Base-by-base conservation (phyloP, 306 rosid genomes). In the Hippophae rhamnoides region DNA sequence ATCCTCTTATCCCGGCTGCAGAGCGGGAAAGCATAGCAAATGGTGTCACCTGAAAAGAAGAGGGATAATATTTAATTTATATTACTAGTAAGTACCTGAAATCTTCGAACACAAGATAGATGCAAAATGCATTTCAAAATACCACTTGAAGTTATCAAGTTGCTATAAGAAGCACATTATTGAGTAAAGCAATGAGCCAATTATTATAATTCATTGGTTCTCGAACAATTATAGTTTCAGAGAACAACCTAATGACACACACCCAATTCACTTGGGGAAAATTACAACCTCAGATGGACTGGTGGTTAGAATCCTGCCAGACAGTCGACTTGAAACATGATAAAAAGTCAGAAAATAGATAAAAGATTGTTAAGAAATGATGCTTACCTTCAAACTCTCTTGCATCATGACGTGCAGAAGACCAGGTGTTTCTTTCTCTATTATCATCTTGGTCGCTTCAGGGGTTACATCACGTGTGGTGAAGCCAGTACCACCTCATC, bases 361-460 rank as follows among this genome's bases (percentile, higher is more conserved):
- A 31, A 31, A 31, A 31, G 38, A 31, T 31, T 31, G 38, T 31
- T 31, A 49, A 49, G 53, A 7, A n/a, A 40, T 5, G 38, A 71
- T 47, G 13, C 60, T 53, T 69, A 87, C 97, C 92, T 87, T 90
- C 57, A 90, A 77, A 81, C 96, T 87, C 83, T 81, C 96, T 72
- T 79, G 95, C 78, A 83, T 87, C 98, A 90, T 90, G 68, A 81
- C 89, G 71, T 83, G 58, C 55, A 87, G 64, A 54, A 90, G 86
- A 60, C 98, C 95, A 56, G 95, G 95, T 66, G 95, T 90, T 82
- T 90, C 96, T 80, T 71, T 90, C 72, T 90, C 92, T 56, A 90
- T 74, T 80, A 85, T 65, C 69, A 62, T 77, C 74, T 90, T 87
- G 53, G 98, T 90, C 54, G 98, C 98, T 83, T 90, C 96, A 40